phyloP scores from a whole-genome alignment of 2,329 filamentous ascomycete species.

The Amauroascus niger region DNA sequence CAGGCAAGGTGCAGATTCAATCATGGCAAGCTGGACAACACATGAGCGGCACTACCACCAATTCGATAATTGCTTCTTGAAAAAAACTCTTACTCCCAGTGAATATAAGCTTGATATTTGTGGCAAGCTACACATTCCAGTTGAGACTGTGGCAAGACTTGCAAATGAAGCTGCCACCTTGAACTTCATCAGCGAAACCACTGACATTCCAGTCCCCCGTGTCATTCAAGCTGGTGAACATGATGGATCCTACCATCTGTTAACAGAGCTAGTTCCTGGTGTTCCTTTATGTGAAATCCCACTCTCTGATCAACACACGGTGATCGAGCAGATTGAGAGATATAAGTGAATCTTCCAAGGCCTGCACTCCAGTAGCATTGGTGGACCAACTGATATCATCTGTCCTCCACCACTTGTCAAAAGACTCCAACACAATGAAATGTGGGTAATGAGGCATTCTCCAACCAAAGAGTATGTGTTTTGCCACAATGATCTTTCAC shows the following conservation, averaged over 20 bases:
- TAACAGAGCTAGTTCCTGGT: slow-evolving; percentile 5
- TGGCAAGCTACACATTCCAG: slow-evolving; percentile 5
- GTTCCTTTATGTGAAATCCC: background rate
- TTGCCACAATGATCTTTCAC: slow-evolving; percentile 18
- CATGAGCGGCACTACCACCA: slow-evolving; percentile 4
- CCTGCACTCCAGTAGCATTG: background rate
- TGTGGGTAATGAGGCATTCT: background rate
- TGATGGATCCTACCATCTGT: slow-evolving; percentile 7
- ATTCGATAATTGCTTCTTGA: background rate
- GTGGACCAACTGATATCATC: background rate
- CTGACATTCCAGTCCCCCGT: slow-evolving; percentile 12
- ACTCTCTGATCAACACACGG: slow-evolving; percentile 1
- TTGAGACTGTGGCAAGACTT: slow-evolving; percentile 4
- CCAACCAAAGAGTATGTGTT: slow-evolving; percentile 8
- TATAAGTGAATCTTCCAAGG: background rate
- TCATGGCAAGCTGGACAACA: slow-evolving; percentile 3
- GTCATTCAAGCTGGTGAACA: slow-evolving; percentile 3
- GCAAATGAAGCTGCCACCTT: slow-evolving; percentile 14
- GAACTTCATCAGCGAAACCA: slow-evolving; percentile 8
- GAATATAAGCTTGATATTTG: background rate
- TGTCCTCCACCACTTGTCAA: background rate
- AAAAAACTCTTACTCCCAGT: background rate
- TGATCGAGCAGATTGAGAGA: slow-evolving; percentile 5
- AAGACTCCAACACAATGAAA: background rate
- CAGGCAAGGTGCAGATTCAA: background rate